Conservation (phyloP, 2,329 filamentous ascomycete species). For the Phialophora tarda region DNA sequence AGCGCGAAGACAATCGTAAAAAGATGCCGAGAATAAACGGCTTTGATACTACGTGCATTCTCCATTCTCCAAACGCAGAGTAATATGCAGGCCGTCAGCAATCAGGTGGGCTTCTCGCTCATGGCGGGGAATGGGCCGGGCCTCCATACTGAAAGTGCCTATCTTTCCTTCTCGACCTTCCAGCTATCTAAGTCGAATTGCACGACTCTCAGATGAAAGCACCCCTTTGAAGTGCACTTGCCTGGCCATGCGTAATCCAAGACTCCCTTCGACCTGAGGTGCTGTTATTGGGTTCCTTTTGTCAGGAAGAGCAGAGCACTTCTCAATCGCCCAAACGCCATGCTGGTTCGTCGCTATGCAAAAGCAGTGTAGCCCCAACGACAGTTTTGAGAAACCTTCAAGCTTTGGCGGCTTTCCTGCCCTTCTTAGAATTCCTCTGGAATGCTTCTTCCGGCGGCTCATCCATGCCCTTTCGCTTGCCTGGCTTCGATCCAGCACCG, state of each 20-base stretch:
- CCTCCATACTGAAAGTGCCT: neutral
- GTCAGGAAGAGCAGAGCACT: neutral
- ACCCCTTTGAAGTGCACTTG: neutral
- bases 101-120: neutral
- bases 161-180: neutral
- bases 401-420: conserved; percentile 24
- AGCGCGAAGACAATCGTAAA: neutral
- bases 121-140: neutral
- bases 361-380: neutral
- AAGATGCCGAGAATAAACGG: conserved; percentile 2
- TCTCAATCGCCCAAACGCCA: conserved; percentile 16
- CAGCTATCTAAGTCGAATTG: neutral
- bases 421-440: conserved; percentile 50
- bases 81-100: conserved; percentile 4
- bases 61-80: neutral
- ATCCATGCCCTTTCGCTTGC: conserved; percentile 56
- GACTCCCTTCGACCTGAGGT: neutral
- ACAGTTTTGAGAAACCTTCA: conserved; percentile 3
- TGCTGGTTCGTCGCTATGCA: conserved; percentile 14
- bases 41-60: conserved; percentile 3
- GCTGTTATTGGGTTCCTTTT: neutral
- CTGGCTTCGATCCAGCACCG: conserved; percentile 44
- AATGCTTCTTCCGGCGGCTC: conserved; percentile 70
- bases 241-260: neutral
- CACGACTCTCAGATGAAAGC: neutral